Conservation (phyloP, 805 yeast genomes). For the Sugiyamaella qingdaonensis region DNA sequence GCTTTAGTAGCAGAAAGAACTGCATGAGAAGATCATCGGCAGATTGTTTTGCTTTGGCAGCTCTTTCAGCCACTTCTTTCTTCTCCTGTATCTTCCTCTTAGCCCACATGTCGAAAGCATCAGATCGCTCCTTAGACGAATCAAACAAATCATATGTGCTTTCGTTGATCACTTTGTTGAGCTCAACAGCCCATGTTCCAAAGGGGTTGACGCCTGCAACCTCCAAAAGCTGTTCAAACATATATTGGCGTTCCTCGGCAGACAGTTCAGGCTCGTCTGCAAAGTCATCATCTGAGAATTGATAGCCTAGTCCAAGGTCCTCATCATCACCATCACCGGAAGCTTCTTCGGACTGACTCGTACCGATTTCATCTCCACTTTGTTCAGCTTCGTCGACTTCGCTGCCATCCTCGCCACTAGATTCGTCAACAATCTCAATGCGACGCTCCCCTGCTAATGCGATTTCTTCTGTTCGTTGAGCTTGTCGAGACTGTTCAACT, state of each 20-base stretch:
- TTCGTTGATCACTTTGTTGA: conserved; percentile 40
- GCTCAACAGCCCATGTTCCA: conserved; percentile 47
- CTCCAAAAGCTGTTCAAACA: conserved; percentile 37
- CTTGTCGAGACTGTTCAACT: neutral
- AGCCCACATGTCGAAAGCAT: conserved; percentile 46
- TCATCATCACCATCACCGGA: conserved; percentile 23
- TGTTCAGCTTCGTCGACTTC: conserved; percentile 8
- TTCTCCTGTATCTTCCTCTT: conserved; percentile 16
- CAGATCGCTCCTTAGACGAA: conserved; percentile 35
- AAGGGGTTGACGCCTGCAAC: conserved; percentile 39
- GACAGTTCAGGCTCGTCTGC: conserved; percentile 11
- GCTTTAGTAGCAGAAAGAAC: conserved; percentile 31
- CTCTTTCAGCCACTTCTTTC: conserved; percentile 6
- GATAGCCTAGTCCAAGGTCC: conserved; percentile 7
- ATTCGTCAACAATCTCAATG: conserved; percentile 11
- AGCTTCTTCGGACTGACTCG: neutral
- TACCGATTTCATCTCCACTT: conserved; percentile 19
- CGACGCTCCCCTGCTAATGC: neutral
- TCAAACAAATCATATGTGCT: conserved; percentile 38
- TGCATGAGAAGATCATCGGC: conserved; percentile 19
- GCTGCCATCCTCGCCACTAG: conserved; percentile 17
- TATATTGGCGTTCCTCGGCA: conserved; percentile 6
- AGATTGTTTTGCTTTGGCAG: neutral
- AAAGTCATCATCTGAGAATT: conserved; percentile 23
- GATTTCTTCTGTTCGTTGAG: neutral